A percentile compares a stretch with the other conserved stretches of the same genome.
Evolutionary conservation across 2,329 filamentous ascomycete genomes (phyloP).

Genomic region (Trichoderma asperellum): DNA sequence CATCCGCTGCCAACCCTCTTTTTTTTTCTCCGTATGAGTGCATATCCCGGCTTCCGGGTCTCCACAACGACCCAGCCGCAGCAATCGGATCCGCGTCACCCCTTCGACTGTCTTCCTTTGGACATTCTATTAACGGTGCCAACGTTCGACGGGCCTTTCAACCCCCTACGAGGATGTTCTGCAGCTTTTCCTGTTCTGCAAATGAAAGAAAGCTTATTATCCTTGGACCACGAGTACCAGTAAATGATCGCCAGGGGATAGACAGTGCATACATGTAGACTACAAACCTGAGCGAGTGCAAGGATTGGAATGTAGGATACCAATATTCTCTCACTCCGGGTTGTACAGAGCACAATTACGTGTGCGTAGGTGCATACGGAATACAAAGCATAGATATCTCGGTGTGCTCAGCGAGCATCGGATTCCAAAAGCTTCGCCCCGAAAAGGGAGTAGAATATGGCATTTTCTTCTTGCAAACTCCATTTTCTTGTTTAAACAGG

Average conservation of each 20-base stretch:
- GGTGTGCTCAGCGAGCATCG: neutral
- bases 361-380: neutral
- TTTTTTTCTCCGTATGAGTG: neutral
- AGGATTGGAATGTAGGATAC: neutral
- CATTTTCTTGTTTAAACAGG: neutral
- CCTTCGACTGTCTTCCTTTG: neutral
- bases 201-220: neutral
- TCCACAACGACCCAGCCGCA: constrained; percentile 11
- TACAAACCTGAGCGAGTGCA: neutral
- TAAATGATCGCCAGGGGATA: neutral
- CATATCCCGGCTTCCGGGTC: constrained; percentile 20
- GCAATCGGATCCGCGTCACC: constrained; percentile 15
- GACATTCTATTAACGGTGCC: constrained; percentile 5
- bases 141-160: neutral
- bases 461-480: neutral
- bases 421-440: neutral
- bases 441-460: neutral
- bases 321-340: neutral
- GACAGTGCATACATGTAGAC: neutral
- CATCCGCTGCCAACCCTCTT: neutral
- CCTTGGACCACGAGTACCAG: neutral
- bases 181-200: neutral
- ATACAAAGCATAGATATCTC: neutral
- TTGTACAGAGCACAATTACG: neutral
- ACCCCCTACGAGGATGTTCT: neutral